Evolutionary conservation across 306 rosid species (phyloP), one percentile per base, ranked within the genome.

Genomic region (Gastrolobium bilobum): DNA sequence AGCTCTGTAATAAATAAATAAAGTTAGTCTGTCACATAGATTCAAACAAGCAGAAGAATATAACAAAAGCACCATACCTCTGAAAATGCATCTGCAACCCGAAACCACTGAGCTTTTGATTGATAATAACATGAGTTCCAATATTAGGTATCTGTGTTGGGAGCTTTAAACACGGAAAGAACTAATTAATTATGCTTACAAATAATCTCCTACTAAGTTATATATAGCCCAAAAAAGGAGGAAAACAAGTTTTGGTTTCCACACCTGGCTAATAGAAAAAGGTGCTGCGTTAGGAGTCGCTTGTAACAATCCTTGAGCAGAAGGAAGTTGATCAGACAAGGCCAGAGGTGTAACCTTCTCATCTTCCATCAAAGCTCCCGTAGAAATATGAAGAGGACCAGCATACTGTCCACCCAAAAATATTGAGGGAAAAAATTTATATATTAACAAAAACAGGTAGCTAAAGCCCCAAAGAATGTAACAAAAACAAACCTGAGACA

Each of bases 81-180:
- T 93, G 98, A 71, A 96, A 96, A 88, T 89, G 98, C 58, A 87
- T 42, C 50, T 93, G 97, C 89, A 96, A 82, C 29, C 98, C 98
- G 43, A 74, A 83, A 76, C 81, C 46, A 83, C 63, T 88, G 63
- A 93, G 97, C 81, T 96, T 93, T 81, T 67, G 90, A 85, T 96
- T 96, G 85, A 96, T 96, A 67, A 96, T 48, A 68, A 96, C 91
- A 11, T 89, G 99, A 68, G 92, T 89, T 59, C 91, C 93, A 53
- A 96, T 91, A 76, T 90, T 93, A 15, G 98, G 93, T 73, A 96
- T 87, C 68, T 85, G 91, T 0, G 97, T 80, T 30, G 94, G 93
- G 80, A 90, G 86, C 94, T 96, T 76, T 67, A 81, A 85, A 63
- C 68, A 80, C 59, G 71, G 75, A 67, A 44, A 40, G 50, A 54